These are phyloP conservation scores for Neurospora sp. DNA, from an alignment of 495 filamentous ascomycete genomes.

Conservation along the genomic window DNA sequence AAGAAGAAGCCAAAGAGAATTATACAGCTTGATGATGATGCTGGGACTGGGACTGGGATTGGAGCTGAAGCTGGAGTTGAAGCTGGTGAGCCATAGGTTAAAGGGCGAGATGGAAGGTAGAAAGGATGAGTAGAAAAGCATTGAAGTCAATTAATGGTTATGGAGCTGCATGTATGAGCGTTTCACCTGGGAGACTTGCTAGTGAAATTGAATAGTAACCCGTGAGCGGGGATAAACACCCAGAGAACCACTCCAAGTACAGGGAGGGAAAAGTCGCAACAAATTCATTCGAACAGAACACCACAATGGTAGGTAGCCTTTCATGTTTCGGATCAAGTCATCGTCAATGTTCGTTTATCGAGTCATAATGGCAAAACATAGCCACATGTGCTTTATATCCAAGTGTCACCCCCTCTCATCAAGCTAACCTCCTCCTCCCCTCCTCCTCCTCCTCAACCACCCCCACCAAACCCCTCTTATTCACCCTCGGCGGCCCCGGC, in stretches of 20 bases:
- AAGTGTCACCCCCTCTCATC: not conserved
- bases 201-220: not conserved
- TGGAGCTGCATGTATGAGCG: not conserved
- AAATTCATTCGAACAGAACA: too few relatives aligned
- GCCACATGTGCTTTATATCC: not conserved
- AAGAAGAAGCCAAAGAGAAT: conserved; percentile 36
- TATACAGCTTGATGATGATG: conserved; percentile 16
- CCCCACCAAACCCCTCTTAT: conserved; percentile 10
- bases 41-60: not conserved
- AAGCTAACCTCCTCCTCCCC: not conserved
- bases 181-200: not conserved
- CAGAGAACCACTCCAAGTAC: too few relatives aligned
- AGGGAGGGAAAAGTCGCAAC: not conserved
- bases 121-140: not conserved
- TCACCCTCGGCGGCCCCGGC: conserved; percentile 34
- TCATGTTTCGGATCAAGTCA: not conserved
- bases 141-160: not conserved
- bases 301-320: not conserved
- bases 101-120: not conserved
- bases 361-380: not conserved
- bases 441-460: not conserved
- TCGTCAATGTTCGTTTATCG: not conserved
- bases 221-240: not conserved
- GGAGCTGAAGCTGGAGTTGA: not conserved
- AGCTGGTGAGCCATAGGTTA: not conserved